A percentile compares a stretch with the other conserved stretches of the same genome.
These are phyloP conservation scores for Ophiostoma sp. DNA, from an alignment of 2,329 filamentous ascomycete species.

Conservation along the genomic window DNA sequence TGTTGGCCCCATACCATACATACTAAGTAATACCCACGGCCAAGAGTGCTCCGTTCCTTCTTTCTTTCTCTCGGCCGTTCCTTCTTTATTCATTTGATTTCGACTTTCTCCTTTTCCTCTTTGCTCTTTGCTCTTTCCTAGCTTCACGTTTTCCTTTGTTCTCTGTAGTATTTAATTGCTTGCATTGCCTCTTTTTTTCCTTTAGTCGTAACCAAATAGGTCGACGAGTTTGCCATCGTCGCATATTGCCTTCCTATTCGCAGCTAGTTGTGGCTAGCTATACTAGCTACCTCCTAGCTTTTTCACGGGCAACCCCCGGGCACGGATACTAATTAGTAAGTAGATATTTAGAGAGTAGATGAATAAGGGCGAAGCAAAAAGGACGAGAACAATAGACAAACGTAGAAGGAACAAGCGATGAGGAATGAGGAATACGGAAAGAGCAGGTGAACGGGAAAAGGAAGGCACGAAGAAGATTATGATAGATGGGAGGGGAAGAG, in stretches of 20 bases:
- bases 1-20: background rate
- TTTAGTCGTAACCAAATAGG: background rate
- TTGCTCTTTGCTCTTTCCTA: background rate
- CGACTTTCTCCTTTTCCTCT: background rate
- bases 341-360: too few relatives aligned
- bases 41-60: constrained; percentile 9
- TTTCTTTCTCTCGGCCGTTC: background rate
- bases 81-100: constrained; percentile 2
- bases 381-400: background rate
- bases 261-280: background rate
- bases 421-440: too few relatives aligned
- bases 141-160: constrained; percentile 6
- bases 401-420: background rate
- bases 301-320: constrained; percentile 9
- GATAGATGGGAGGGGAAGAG: constrained; percentile 4
- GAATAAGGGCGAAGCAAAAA: background rate
- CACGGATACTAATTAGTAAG: background rate
- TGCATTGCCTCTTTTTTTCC: background rate
- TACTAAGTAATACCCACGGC: background rate
- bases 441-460: background rate
- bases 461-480: background rate
- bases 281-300: constrained; percentile 13
- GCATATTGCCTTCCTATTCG: background rate
- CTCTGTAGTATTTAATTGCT: background rate
- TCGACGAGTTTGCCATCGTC: background rate